Conservation (phyloP, 2,329 filamentous ascomycete species). For the Aspergillus pseudoglaucus region DNA sequence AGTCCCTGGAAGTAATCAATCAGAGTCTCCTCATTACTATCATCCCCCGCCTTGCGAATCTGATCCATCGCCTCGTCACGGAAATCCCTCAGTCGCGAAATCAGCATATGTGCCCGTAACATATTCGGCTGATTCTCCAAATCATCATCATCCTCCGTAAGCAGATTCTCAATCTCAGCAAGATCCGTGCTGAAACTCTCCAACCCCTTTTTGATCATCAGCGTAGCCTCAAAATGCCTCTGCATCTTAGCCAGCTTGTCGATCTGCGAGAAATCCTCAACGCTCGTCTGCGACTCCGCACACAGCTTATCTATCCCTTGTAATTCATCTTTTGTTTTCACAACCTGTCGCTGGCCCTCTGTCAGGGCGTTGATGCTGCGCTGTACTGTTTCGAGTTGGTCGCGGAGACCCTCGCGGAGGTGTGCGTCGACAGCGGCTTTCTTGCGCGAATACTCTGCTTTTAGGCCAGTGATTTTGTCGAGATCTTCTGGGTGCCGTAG, state of each 20-base stretch:
- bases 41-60: conserved; percentile 70
- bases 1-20: conserved; percentile 83
- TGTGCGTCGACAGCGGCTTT: conserved; percentile 87
- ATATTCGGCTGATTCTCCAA: conserved; percentile 87
- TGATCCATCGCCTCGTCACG: conserved; percentile 95
- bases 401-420: conserved; percentile 77
- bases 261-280: conserved; percentile 93
- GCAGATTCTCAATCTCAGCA: conserved; percentile 66
- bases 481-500: conserved; percentile 94
- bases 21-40: conserved; percentile 70
- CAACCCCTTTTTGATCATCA: conserved; percentile 86
- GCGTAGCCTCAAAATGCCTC: conserved; percentile 88
- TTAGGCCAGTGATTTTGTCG: conserved; percentile 86
- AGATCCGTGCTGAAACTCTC: conserved; percentile 79
- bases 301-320: conserved; percentile 97
- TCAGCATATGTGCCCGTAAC: conserved; percentile 80
- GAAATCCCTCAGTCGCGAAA: conserved; percentile 87
- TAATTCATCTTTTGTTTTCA: conserved; percentile 95
- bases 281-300: conserved; percentile 95
- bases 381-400: conserved; percentile 92
- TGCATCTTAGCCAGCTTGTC: conserved; percentile 51
- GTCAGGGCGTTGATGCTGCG: conserved; percentile 82
- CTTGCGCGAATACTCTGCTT: conserved; percentile 88
- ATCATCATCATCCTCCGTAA: conserved; percentile 78
- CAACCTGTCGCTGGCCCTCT: conserved; percentile 85